Evolutionary conservation across 169 alveolate genomes (phyloP), one percentile per base, ranked within the genome.

Genomic region (Toxoplasma gondii): DNA sequence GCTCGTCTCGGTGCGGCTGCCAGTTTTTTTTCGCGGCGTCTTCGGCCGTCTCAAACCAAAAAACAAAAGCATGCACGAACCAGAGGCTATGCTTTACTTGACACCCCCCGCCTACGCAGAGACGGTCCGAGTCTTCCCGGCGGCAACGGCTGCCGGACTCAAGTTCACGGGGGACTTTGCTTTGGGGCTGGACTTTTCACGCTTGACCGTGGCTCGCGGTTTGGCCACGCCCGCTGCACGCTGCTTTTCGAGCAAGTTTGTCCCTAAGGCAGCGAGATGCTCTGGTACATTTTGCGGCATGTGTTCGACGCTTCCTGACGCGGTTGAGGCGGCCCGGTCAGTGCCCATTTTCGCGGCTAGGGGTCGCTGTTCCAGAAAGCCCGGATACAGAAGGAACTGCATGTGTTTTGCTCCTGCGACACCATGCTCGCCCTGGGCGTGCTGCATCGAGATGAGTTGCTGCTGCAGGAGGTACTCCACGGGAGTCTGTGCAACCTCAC

Each of bases 301-400:
- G 22, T 10, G 5, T 2, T 78, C 44, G 2, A 19, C n/a, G 29
- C 44, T n/a, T 12, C 86, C 86, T 78, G 4, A 5, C n/a, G 86
- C 39, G 86, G 39, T 38, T n/a, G 39, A 17, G 86, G 39, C 27
- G 10, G 7, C 24, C 44, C 24, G 39, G 29, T n/a, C 27, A n/a
- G 16, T 4, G 10, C 4, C 19, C 45, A 41, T n/a, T 78, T 41
- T 10, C n/a, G 86, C 44, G 9, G 12, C n/a, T 45, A 36, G 86
- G 29, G 86, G n/a, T 1, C 34, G 44, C 19, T 22, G 38, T 67
- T 82, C 90, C n/a, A 82, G 53, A 39, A 82, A 29, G 90, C 90
- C 67, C 34, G 90, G 90, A 41, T 82, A 82, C 53, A 82, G 29
- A 22, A 82, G 41, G 41, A 82, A 82, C 41, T 82, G 90, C 90